These are phyloP conservation scores for Podila epicladia DNA, from an alignment of 192 early-diverging fungal genomes.

Conservation along the genomic window DNA sequence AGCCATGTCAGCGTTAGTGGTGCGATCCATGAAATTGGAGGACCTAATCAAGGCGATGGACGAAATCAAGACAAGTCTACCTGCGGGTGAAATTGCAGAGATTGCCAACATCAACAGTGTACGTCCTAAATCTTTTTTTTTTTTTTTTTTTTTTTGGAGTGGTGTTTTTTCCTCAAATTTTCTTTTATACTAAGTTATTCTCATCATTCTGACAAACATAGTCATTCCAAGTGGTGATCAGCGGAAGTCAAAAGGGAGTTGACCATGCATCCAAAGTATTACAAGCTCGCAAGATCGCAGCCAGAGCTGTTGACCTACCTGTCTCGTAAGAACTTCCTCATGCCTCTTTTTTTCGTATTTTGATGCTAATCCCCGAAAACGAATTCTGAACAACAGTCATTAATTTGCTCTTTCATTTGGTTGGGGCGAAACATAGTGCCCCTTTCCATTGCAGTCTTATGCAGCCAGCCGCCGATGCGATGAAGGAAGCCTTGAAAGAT, in stretches of 20 bases:
- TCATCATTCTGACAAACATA: conserved; percentile 18
- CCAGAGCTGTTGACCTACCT: conserved; percentile 86
- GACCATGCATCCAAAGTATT: conserved; percentile 84
- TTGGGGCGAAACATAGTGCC: conserved; percentile 52
- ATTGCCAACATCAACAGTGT: conserved; percentile 60
- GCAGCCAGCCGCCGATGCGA: conserved; percentile 82
- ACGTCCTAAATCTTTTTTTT: background rate
- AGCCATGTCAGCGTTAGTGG: conserved; percentile 90
- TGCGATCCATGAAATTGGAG: conserved; percentile 75
- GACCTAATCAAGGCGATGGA: conserved; percentile 75
- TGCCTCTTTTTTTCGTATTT: too few species aligned
- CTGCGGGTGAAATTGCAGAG: conserved; percentile 80
- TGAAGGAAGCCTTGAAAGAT: conserved; percentile 75
- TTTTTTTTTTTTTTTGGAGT: background rate
- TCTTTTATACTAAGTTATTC: conserved; percentile 45
- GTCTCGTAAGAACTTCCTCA: conserved; percentile 72
- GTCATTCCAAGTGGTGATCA: conserved; percentile 88
- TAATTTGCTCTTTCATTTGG: background rate
- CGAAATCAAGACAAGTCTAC: conserved; percentile 68
- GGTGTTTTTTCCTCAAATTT: background rate
- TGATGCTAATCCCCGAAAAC: too few species aligned
- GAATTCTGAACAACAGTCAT: too few species aligned
- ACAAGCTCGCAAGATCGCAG: conserved; percentile 84
- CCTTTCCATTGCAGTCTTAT: conserved; percentile 97
- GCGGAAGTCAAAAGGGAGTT: conserved; percentile 88